Percentiles rank a stretch among this genome's conserved stretches.
phyloP scores from a whole-genome alignment of 768 basidiomycete genomes.

The Phanerochaete carnosa region DNA sequence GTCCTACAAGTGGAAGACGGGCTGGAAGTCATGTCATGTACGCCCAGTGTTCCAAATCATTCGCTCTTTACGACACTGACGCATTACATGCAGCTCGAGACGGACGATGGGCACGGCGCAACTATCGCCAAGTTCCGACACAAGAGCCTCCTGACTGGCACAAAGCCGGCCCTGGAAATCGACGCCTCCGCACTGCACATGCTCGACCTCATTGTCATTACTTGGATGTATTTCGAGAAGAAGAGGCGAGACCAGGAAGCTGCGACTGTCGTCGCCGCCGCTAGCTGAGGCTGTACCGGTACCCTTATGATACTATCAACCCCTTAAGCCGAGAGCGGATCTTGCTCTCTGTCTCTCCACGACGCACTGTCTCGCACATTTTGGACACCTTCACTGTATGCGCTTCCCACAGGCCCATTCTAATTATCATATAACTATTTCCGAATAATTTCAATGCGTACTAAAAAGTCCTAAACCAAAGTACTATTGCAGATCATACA shows the following conservation, averaged over 20 bases:
- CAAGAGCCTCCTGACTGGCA: background rate
- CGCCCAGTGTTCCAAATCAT: background rate
- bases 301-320: too few species aligned
- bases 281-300: background rate
- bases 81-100: background rate
- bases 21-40: background rate
- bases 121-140: background rate
- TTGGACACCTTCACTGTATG: too few species aligned
- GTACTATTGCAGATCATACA: background rate
- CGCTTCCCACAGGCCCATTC: background rate
- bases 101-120: background rate
- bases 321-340: too few species aligned
- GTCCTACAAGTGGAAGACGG: slow-evolving; percentile 6
- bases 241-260: background rate
- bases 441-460: background rate
- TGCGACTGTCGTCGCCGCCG: background rate
- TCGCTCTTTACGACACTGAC: background rate
- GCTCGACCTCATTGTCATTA: slow-evolving; percentile 9
- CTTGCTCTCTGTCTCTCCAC: too few species aligned
- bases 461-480: background rate
- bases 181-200: background rate
- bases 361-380: too few species aligned
- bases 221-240: slow-evolving; percentile 9
- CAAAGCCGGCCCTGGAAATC: background rate
- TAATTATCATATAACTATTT: background rate